These are phyloP conservation scores for Prunus salicina DNA, from an alignment of 306 rosid species.

Conservation along the genomic window DNA sequence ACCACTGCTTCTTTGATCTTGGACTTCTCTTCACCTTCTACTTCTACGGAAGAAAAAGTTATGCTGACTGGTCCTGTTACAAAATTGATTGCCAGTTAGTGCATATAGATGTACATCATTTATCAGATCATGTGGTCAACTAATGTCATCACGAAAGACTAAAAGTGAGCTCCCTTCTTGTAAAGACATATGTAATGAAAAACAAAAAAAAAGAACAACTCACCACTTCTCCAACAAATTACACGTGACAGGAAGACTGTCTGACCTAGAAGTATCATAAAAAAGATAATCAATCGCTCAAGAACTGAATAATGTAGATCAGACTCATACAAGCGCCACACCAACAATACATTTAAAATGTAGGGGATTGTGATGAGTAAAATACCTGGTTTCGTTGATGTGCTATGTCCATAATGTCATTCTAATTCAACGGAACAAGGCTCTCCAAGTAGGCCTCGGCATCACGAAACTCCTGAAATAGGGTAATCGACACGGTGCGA, in stretches of 20 bases:
- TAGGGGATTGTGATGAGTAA: background rate
- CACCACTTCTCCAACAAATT: background rate
- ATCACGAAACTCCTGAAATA: background rate
- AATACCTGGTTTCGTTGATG: background rate
- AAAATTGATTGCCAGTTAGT: too few species aligned
- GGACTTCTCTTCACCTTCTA: too few species aligned
- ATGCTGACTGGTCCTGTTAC: too few species aligned
- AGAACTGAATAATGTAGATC: too few species aligned
- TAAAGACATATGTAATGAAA: background rate
- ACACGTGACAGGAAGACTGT: background rate
- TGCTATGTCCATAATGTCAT: background rate
- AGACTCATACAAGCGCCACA: background rate
- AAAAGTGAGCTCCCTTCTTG: background rate
- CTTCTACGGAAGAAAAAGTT: too few species aligned
- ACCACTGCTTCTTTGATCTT: too few species aligned
- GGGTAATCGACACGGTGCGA: background rate
- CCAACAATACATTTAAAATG: background rate
- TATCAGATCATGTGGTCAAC: too few species aligned
- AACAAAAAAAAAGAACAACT: background rate
- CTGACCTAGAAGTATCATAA: background rate
- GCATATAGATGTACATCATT: too few species aligned
- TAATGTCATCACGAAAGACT: too few species aligned
- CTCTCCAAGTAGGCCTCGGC: background rate
- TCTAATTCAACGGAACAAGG: background rate
- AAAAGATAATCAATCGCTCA: background rate